phyloP scores from a whole-genome alignment of 129 eudicot genomes.

The Artemisia argyi region DNA sequence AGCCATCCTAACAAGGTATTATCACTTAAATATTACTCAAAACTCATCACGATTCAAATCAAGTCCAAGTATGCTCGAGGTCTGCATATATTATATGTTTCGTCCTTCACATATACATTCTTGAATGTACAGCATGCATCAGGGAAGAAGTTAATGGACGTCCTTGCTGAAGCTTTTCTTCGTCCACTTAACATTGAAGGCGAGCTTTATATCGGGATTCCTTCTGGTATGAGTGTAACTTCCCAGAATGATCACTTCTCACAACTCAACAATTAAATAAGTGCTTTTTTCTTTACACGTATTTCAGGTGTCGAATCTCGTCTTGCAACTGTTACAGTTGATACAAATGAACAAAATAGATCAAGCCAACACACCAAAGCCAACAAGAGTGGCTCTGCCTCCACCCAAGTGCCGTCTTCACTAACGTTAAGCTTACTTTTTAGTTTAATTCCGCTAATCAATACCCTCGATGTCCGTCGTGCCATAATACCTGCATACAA shows the following conservation, averaged over 20 bases:
- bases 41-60: too few relatives aligned
- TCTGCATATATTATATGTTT: neutral
- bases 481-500: conserved; percentile 93
- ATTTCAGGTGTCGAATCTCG: neutral
- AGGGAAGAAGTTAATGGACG: conserved; percentile 65
- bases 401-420: conserved; percentile 51
- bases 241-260: neutral
- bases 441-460: conserved; percentile 62
- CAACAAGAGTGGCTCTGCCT: too few relatives aligned
- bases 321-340: neutral
- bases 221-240: conserved; percentile 61
- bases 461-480: conserved; percentile 71
- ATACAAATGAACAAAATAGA: neutral
- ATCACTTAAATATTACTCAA: too few relatives aligned
- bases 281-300: neutral
- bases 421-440: conserved; percentile 51
- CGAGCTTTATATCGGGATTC: conserved; percentile 77
- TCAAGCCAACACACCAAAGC: neutral
- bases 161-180: conserved; percentile 68
- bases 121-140: conserved; percentile 57
- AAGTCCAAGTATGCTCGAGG: too few relatives aligned
- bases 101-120: neutral
- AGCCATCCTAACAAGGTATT: too few relatives aligned
- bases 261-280: neutral
- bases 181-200: conserved; percentile 66